Base-by-base conservation (phyloP, 108 stramenopile species). In the Cyclotella choctawhatcheeana region DNA sequence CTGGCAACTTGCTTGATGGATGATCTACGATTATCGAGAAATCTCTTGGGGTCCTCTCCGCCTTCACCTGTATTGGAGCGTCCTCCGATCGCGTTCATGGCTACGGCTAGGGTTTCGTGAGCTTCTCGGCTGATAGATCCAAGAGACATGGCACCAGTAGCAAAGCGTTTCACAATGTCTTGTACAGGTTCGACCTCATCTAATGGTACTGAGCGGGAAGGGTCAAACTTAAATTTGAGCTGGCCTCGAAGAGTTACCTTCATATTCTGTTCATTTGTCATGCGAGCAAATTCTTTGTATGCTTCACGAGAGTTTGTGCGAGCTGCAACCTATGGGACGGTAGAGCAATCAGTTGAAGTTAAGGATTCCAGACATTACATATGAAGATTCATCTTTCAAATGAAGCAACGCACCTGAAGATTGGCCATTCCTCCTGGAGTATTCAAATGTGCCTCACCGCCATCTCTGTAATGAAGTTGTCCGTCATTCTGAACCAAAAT, bases 391-490 rank as follows among this genome's bases (percentile, higher is more conserved):
- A 47, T 1, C 37, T 20, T 6, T 5, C 10, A 0, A 37, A 17
- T 56, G 1, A 7, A 2, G 29, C 22, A 14, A 21, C 63, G 37
- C 37, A 91, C 82, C 84, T 94, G 97, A 56, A 99, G 79, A 77
- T 95, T 89, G 27, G 92, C 93, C 97, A 99, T 97, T 58, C 84
- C 86, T 48, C 74, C 76, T 21, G 98, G 98, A 69, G 92, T 97
- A 85, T 97, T 97, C 77, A 97, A 85, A 84, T 99, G 98, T 13
- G 92, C 93, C 84, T 99, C 98, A n/a, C 96, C 97, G 34, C 95
- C 95, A 73, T 95, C 87, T 58, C 97, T 93, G 74, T 92, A 97
- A 75, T 97, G 97, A 79, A 96, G 92, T 82, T 97, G 96, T 26
- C 98, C 98, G 80, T 90, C 94, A 82, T 95, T 98, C 44, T 87